Percentiles rank a stretch among this genome's conserved stretches.
Evolutionary conservation across 371 early-diverging fungal species (phyloP).

Genomic region (Entomophthora muscae): DNA sequence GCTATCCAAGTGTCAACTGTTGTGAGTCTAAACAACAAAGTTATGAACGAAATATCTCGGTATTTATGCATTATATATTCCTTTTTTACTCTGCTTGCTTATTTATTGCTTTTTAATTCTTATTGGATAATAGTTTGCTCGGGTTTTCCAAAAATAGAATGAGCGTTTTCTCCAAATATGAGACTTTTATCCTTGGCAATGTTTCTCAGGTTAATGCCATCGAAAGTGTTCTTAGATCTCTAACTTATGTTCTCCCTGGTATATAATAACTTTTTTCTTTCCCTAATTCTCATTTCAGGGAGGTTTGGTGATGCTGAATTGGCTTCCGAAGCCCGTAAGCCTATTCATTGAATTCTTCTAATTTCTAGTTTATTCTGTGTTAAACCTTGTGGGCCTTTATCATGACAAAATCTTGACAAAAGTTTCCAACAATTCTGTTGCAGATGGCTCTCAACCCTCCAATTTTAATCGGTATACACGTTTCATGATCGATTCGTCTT

Average conservation of each 20-base stretch:
- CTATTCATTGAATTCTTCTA: neutral
- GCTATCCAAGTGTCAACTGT: too few relatives aligned
- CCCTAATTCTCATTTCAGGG: conserved; percentile 25
- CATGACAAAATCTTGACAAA: conserved; percentile 67
- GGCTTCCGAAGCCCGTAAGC: conserved; percentile 72
- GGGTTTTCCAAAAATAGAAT: neutral
- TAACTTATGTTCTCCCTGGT: conserved; percentile 87
- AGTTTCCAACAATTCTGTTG: conserved; percentile 30
- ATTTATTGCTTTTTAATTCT: neutral
- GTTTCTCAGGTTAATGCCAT: conserved; percentile 74
- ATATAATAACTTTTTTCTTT: conserved; percentile 8
- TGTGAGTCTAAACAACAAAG: too few relatives aligned
- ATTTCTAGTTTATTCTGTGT: conserved; percentile 47
- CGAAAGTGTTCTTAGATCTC: conserved; percentile 65
- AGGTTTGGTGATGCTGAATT: conserved; percentile 86
- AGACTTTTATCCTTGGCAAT: conserved; percentile 62
- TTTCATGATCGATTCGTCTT: conserved; percentile 26
- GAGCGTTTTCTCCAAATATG: conserved; percentile 24
- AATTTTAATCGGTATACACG: conserved; percentile 60
- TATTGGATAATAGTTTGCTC: neutral
- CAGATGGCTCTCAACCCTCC: conserved; percentile 20
- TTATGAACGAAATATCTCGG: neutral
- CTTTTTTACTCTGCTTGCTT: neutral
- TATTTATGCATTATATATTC: neutral
- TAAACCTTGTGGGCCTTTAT: conserved; percentile 67